Conservation (phyloP, 495 filamentous ascomycete genomes). For the Tuber indicum region DNA sequence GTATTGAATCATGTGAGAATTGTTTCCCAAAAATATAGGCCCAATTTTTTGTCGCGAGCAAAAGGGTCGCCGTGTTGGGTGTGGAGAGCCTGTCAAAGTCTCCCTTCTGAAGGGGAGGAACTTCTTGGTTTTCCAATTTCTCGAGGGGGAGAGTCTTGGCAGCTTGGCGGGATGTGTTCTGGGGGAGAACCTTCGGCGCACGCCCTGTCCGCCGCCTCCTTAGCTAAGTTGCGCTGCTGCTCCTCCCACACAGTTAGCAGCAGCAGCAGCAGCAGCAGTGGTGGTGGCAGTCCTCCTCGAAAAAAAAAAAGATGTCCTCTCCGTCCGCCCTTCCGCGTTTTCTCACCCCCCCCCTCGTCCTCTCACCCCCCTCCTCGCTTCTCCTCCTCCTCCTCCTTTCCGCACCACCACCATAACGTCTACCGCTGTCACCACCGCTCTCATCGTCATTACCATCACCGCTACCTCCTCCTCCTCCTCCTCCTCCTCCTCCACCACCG, state of each 20-base stretch:
- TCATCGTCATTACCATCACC: no score
- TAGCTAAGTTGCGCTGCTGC: conserved; percentile 22
- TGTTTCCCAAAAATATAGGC: neutral
- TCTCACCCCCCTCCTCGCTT: conserved; percentile 12
- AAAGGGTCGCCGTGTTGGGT: conserved; percentile 25
- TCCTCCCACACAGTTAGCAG: conserved; percentile 39
- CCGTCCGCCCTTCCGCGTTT: conserved; percentile 36
- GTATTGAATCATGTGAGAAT: neutral
- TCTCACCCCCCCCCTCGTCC: conserved; percentile 34
- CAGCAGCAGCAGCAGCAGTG: conserved; percentile 34
- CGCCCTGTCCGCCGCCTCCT: conserved; percentile 33
- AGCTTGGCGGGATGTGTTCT: conserved; percentile 29
- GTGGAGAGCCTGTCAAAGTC: conserved; percentile 19
- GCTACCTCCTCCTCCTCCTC: conserved; percentile 31
- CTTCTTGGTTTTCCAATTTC: conserved; percentile 19
- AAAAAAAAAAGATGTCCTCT: conserved; percentile 33
- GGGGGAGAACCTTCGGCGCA: conserved; percentile 39
- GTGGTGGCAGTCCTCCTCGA: conserved; percentile 37
- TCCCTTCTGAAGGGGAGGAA: conserved; percentile 29
- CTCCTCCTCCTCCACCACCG: conserved; percentile 39
- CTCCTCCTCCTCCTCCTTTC: no score
- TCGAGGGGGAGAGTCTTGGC: conserved; percentile 39
- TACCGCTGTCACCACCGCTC: no score
- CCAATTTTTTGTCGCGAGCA: conserved; percentile 30
- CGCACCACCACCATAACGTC: no score